phyloP scores from a whole-genome alignment of 345 rosid species.

The Populus simonii region DNA sequence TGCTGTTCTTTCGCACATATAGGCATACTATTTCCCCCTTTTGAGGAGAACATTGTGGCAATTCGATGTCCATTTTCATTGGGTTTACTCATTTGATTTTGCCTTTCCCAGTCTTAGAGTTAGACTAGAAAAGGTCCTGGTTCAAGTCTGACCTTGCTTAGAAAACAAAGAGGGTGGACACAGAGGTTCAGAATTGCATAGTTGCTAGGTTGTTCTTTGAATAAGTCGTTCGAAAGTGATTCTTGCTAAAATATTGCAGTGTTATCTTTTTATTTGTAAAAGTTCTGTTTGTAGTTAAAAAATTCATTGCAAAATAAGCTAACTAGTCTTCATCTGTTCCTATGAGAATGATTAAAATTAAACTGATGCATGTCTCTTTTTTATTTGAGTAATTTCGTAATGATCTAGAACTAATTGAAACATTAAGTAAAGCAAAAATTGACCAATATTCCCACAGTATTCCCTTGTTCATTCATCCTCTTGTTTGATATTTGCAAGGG shows the following conservation, averaged over 20 bases:
- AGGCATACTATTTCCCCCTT: background rate
- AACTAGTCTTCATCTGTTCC: background rate
- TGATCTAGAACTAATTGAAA: background rate
- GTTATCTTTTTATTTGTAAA: background rate
- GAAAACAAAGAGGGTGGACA: background rate
- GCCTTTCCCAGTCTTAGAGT: no score
- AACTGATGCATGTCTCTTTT: background rate
- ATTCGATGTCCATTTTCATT: background rate
- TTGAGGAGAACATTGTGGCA: background rate
- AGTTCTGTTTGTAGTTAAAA: background rate
- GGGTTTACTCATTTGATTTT: background rate
- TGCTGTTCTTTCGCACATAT: background rate
- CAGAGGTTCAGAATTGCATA: background rate
- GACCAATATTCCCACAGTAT: background rate
- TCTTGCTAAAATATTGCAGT: background rate
- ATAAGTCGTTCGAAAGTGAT: background rate
- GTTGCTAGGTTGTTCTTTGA: background rate
- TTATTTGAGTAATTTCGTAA: background rate
- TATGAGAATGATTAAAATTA: background rate
- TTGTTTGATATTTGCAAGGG: background rate
- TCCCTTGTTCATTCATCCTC: background rate
- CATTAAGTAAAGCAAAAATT: background rate
- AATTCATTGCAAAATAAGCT: background rate
- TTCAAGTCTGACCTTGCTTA: background rate
- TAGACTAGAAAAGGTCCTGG: no score